Conservation (phyloP, 2,329 filamentous ascomycete species). For the Plectosphaerella sp. region DNA sequence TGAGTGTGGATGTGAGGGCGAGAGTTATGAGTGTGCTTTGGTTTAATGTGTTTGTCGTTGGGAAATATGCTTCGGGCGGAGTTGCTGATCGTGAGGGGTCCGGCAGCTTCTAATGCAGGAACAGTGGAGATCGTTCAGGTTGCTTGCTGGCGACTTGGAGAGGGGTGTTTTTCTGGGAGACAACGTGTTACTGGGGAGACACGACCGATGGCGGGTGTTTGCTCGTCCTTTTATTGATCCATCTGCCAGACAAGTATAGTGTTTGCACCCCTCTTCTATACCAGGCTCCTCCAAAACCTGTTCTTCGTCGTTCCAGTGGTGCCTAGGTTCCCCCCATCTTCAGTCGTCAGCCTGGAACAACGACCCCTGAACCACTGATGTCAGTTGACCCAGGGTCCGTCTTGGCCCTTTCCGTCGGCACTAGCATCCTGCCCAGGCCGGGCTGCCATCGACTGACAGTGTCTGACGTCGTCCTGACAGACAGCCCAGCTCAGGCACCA, state of each 20-base stretch:
- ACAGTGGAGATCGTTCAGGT: not conserved
- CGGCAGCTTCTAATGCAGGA: constrained; percentile 3
- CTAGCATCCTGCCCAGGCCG: not conserved
- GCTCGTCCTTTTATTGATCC: no score
- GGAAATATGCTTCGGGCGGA: not conserved
- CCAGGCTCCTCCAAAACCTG: no score
- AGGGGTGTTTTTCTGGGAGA: no score
- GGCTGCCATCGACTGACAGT: not conserved
- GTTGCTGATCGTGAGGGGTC: not conserved
- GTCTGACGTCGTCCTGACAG: not conserved
- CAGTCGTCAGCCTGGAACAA: no score
- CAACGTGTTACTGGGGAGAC: no score
- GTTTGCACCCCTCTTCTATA: no score
- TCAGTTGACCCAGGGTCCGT: not conserved
- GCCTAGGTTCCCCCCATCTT: no score
- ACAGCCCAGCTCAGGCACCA: not conserved
- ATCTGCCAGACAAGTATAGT: no score
- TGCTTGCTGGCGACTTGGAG: no score
- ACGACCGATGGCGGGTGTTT: no score
- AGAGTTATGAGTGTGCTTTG: not conserved
- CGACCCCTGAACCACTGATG: not conserved
- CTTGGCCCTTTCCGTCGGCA: not conserved
- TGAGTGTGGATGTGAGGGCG: not conserved
- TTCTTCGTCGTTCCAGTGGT: no score
- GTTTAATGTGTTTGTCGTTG: not conserved